phyloP scores from a whole-genome alignment of 2,329 filamentous ascomycete species.

The Claviceps sp. region DNA sequence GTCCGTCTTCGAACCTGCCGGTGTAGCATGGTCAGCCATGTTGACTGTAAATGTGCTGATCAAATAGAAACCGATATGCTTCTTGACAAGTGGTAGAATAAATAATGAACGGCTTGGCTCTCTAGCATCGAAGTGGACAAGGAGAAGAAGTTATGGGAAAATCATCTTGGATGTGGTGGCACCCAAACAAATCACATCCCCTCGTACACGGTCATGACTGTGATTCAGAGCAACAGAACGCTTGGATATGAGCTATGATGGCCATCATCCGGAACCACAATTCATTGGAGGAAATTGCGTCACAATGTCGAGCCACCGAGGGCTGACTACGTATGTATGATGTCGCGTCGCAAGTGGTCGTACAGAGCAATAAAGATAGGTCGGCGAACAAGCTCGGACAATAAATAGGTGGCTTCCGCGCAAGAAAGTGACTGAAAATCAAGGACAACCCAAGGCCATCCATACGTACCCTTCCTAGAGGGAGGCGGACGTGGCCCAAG shows the following conservation, averaged over 20 bases:
- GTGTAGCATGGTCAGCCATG: constrained; percentile 9
- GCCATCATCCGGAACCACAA: not conserved
- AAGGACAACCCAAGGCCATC: not conserved
- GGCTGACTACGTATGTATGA: constrained; percentile 1
- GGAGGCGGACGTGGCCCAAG: constrained; percentile 37
- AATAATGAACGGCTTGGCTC: not conserved
- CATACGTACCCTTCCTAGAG: constrained; percentile 52
- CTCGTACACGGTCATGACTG: not conserved
- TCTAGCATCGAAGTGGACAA: not conserved
- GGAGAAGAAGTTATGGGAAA: not conserved
- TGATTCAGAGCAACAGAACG: not conserved
- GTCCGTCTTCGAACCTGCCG: constrained; percentile 74
- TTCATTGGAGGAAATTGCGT: not conserved
- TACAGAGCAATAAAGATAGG: not conserved
- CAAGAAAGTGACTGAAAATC: not conserved
- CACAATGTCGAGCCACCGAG: not conserved
- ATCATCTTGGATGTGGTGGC: not conserved
- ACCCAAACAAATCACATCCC: not conserved
- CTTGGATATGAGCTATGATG: not conserved
- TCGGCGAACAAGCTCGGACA: not conserved
- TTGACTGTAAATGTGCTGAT: not conserved
- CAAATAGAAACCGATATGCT: too few relatives aligned
- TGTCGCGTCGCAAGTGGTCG: not conserved
- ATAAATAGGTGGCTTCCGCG: not conserved
- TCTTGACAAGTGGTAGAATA: too few relatives aligned